These are phyloP conservation scores for Bruguiera sexangula DNA, from an alignment of 345 rosid species.

Conservation along the genomic window DNA sequence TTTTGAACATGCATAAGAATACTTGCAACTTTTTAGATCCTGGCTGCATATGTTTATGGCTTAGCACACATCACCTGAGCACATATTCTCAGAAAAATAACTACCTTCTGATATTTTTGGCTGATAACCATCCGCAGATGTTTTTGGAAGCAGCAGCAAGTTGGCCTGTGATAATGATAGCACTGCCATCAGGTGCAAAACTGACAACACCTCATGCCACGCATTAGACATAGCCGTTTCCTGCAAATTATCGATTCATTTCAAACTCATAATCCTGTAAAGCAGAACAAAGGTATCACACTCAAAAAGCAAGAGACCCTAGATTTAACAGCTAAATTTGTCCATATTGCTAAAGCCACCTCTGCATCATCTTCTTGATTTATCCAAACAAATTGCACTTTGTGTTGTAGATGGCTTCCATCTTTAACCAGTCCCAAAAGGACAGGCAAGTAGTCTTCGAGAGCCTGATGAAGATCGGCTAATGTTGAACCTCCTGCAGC, in stretches of 20 bases:
- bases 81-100: constrained; percentile 12
- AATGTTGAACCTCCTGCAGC: constrained; percentile 83
- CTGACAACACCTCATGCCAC: constrained; percentile 96
- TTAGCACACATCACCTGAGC: constrained; percentile 1
- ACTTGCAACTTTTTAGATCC: too few relatives aligned
- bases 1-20: too few relatives aligned
- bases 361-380: constrained; percentile 95
- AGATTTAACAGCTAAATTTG: not conserved
- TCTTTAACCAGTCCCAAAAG: constrained; percentile 86
- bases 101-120: constrained; percentile 94
- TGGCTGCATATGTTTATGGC: too few relatives aligned
- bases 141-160: constrained; percentile 85
- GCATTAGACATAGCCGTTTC: constrained; percentile 83
- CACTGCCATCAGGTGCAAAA: constrained; percentile 97
- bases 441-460: constrained; percentile 94
- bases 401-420: constrained; percentile 72
- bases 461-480: constrained; percentile 94
- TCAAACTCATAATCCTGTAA: constrained; percentile 12
- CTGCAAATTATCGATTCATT: constrained; percentile 42
- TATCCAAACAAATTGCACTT: constrained; percentile 81
- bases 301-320: constrained; percentile 3
- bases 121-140: constrained; percentile 70
- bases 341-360: constrained; percentile 39
- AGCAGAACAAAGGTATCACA: constrained; percentile 15
- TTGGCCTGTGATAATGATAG: constrained; percentile 84